These are phyloP conservation scores for Vanrija humicola DNA, from an alignment of 1,284 basidiomycete genomes.

Conservation along the genomic window DNA sequence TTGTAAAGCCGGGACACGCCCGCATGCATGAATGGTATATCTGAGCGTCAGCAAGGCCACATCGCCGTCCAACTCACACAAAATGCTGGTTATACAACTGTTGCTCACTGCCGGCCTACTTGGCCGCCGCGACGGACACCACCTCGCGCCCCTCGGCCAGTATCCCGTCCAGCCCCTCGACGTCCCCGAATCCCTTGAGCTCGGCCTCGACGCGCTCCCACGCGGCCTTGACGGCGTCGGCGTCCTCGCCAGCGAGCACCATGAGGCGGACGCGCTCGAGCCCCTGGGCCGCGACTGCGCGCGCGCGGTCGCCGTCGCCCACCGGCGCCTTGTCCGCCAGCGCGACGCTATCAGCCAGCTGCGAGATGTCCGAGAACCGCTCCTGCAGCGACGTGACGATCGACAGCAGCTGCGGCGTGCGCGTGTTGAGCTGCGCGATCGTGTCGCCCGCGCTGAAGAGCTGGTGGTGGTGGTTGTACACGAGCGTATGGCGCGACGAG, in stretches of 20 bases:
- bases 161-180: conserved; percentile 5
- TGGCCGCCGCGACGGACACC: background rate
- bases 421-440: conserved; percentile 44
- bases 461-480: conserved; percentile 51
- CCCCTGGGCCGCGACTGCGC: conserved; percentile 4
- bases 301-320: background rate
- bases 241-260: conserved; percentile 23
- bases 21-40: too few species aligned
- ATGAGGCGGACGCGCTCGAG: conserved; percentile 32
- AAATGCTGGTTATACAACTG: too few species aligned
- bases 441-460: conserved; percentile 48
- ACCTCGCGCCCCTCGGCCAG: conserved; percentile 9
- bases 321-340: conserved; percentile 12
- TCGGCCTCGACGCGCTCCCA: conserved; percentile 9
- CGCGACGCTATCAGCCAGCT: conserved; percentile 40
- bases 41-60: too few species aligned
- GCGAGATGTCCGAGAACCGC: conserved; percentile 44
- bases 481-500: conserved; percentile 42
- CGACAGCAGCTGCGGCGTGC: conserved; percentile 46
- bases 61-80: too few species aligned
- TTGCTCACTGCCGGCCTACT: too few species aligned
- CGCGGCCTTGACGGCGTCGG: conserved; percentile 2
- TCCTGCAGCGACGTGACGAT: conserved; percentile 46
- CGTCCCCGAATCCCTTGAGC: background rate
- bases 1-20: too few species aligned